These are phyloP conservation scores for Moesziomyces parantarcticus DNA, from an alignment of 1,284 basidiomycete genomes.

Conservation along the genomic window DNA sequence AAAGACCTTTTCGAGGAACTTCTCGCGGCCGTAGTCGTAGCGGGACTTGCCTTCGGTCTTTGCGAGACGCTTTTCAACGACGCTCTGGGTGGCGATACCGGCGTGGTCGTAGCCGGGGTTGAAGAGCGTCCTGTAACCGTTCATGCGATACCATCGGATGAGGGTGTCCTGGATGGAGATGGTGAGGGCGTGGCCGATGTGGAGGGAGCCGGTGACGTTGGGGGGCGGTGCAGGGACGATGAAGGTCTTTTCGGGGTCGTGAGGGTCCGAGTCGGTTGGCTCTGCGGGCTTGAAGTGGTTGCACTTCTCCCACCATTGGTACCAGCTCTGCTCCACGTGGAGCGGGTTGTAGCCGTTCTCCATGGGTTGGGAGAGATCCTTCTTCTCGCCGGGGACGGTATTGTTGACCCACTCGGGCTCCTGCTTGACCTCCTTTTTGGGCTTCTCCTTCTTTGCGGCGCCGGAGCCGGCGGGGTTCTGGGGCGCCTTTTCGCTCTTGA, in stretches of 20 bases:
- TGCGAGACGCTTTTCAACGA: constrained; percentile 92
- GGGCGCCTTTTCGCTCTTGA: constrained; percentile 56
- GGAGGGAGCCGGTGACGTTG: constrained; percentile 96
- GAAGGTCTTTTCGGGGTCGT: constrained; percentile 72
- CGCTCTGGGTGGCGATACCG: constrained; percentile 97
- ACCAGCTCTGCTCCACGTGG: constrained; percentile 95
- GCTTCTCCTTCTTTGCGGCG: constrained; percentile 63
- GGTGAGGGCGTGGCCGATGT: constrained; percentile 96
- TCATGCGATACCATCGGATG: constrained; percentile 74
- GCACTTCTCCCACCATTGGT: constrained; percentile 94
- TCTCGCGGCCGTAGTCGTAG: constrained; percentile 93
- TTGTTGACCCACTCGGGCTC: constrained; percentile 65
- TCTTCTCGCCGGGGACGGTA: constrained; percentile 63
- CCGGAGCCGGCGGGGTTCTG: constrained; percentile 34
- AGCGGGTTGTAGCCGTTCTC: constrained; percentile 91
- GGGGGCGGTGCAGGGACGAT: constrained; percentile 93
- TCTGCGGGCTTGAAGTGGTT: constrained; percentile 85
- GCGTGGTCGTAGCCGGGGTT: constrained; percentile 98
- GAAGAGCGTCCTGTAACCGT: constrained; percentile 89
- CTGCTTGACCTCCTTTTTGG: constrained; percentile 63
- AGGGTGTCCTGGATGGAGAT: constrained; percentile 88
- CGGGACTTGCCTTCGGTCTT: constrained; percentile 85
- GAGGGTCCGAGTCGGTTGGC: constrained; percentile 62
- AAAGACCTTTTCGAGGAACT: constrained; percentile 90
- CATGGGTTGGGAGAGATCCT: constrained; percentile 84